Percentiles rank a stretch among this genome's conserved stretches.
Evolutionary conservation across 208 protist species (phyloP).

Genomic region (Leishmania arabica): DNA sequence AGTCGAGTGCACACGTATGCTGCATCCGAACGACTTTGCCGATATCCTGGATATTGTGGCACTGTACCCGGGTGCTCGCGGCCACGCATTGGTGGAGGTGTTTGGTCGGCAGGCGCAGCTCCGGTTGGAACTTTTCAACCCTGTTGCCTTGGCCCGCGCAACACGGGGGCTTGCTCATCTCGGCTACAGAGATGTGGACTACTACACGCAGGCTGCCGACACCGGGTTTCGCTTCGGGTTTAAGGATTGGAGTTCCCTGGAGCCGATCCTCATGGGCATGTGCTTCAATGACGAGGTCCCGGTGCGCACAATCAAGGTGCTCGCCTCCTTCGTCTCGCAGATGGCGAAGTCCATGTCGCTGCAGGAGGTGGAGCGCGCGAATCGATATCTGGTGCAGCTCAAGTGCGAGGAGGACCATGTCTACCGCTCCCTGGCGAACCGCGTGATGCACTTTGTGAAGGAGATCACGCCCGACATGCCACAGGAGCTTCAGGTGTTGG

Average conservation of each 20-base stretch:
- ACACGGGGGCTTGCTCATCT: constrained; percentile 73
- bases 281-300: constrained; percentile 47
- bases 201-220: constrained; percentile 72
- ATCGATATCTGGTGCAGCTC: constrained; percentile 71
- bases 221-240: constrained; percentile 77
- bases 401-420: constrained; percentile 86
- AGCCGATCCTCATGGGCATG: constrained; percentile 81
- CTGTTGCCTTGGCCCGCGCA: constrained; percentile 42
- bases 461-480: constrained; percentile 90
- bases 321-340: constrained; percentile 62
- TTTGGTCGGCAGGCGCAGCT: constrained; percentile 75
- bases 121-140: constrained; percentile 76
- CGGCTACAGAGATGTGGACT: constrained; percentile 72
- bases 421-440: constrained; percentile 71
- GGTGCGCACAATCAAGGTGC: constrained; percentile 48
- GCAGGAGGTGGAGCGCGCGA: constrained; percentile 83
- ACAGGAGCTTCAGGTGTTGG: constrained; percentile 76
- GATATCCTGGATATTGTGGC: constrained; percentile 70
- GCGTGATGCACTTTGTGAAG: constrained; percentile 89
- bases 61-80: constrained; percentile 72
- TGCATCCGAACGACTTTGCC: constrained; percentile 64
- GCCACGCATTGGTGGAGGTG: constrained; percentile 62
- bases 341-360: constrained; percentile 79
- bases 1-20: constrained; percentile 60
- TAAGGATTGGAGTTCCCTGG: constrained; percentile 69